These are phyloP conservation scores for Alternaria brassicicola DNA, from an alignment of 2,329 filamentous ascomycete species.

Conservation along the genomic window DNA sequence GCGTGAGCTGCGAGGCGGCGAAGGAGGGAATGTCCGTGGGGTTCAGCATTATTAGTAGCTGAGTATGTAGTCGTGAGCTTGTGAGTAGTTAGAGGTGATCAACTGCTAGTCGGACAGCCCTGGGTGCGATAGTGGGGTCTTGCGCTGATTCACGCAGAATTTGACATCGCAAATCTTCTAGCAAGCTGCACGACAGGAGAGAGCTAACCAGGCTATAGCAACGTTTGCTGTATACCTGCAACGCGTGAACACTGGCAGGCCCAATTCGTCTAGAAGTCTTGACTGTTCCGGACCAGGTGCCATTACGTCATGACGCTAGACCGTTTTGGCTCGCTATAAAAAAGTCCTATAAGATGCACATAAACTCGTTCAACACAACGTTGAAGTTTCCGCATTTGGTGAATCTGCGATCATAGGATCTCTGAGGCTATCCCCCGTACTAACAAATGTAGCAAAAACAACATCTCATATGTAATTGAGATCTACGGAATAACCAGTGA, in stretches of 20 bases:
- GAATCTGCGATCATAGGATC: background rate
- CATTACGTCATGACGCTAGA: background rate
- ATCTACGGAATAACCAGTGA: background rate
- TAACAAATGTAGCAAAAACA: background rate
- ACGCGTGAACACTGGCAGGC: background rate
- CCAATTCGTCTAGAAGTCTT: background rate
- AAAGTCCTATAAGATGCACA: background rate
- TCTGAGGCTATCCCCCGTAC: background rate
- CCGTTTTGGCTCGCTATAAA: background rate
- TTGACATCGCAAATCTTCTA: background rate
- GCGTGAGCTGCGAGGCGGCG: constrained; percentile 70
- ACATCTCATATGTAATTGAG: background rate
- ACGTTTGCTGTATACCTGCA: background rate
- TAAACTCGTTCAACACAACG: background rate
- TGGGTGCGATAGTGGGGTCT: background rate
- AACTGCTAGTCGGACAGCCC: background rate
- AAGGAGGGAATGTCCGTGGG: constrained; percentile 68
- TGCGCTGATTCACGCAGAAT: background rate
- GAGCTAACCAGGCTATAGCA: background rate
- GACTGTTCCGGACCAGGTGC: background rate
- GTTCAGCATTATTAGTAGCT: constrained; percentile 28
- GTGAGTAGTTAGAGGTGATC: background rate
- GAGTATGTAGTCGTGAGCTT: background rate
- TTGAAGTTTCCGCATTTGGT: background rate
- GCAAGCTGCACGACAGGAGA: background rate